Base-by-base conservation (phyloP, 2,329 filamentous ascomycete species). In the Calonectria pseudoreteaudii region DNA sequence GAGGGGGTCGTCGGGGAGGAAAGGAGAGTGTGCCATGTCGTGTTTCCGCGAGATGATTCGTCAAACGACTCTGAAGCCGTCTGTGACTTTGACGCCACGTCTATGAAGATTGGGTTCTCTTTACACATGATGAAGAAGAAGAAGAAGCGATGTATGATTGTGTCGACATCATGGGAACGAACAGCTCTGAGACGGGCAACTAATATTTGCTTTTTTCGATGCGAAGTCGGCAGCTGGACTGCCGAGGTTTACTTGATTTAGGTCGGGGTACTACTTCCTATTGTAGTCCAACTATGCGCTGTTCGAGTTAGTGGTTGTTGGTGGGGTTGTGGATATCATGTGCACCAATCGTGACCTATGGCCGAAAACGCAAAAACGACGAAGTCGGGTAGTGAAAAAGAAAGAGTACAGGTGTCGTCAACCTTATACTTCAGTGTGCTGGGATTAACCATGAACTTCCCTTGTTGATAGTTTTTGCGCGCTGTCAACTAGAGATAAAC, bases 11-110 rank as follows among this genome's bases (percentile, higher is more conserved):
- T 56, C 4, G 79, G 77, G 1, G 67, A 53, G 6, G 77, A 79
- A 0, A 80, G 38, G 0, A 79, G 73, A 3, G 76, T 80, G 18
- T 80, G 77, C 79, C 78, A 80, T 3, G 71, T 77, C 11, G 77
- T 67, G 11, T 77, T 77, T 23, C 78, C 78, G 11, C 70, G 68
- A 11, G 49, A 64, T 11, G 72, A 44, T 11, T 79, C 75, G 2
- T 77, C 74, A 1, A 68, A 11, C 3, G 74, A 75, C 1, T 71
- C 74, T 13, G 75, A 44, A 0, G 41, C 23, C 6, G 50, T 41
- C 7, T 72, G 41, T 26, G 50, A 66, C 16, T 69, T 58, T 4
- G 69, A 28, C 18, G 11, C 3, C 3, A 74, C 53, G 14, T 77
- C 68, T 7, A 79, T 7, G 10, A 79, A 74, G 1, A 79, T 16